Evolutionary conservation across 768 basidiomycete genomes (phyloP).

Genomic region (Russula sp.): DNA sequence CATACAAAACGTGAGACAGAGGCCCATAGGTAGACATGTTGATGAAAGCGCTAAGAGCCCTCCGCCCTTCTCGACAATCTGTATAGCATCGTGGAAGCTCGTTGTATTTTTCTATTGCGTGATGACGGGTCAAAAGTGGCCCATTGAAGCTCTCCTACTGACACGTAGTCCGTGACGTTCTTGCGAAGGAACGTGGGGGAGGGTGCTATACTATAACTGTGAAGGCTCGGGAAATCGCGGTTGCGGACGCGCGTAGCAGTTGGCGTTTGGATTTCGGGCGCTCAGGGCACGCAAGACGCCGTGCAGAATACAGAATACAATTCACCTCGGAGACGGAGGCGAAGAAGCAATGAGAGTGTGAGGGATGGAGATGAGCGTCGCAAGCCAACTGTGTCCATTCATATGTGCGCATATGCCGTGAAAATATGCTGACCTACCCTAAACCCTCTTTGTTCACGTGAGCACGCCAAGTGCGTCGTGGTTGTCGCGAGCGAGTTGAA

Average conservation of each 20-base stretch:
- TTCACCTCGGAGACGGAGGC: too few species aligned
- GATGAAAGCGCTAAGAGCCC: constrained; percentile 9
- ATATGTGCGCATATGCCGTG: too few species aligned
- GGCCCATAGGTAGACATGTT: neutral
- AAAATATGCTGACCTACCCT: constrained; percentile 3
- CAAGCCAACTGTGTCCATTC: too few species aligned
- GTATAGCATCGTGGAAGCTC: constrained; percentile 7
- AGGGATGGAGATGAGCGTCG: neutral
- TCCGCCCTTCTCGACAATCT: neutral
- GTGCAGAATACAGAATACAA: neutral
- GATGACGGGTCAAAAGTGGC: too few species aligned
- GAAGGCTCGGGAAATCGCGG: neutral
- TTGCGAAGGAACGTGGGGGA: neutral
- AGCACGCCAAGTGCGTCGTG: neutral
- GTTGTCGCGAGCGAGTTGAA: neutral
- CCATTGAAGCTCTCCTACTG: too few species aligned
- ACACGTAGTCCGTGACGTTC: neutral
- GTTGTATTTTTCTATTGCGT: constrained; percentile 5
- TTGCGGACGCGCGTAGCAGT: neutral
- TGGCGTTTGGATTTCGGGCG: neutral
- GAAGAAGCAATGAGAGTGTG: too few species aligned
- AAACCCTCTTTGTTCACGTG: neutral
- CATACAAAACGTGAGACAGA: constrained; percentile 7
- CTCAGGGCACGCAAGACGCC: neutral
- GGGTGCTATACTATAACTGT: too few species aligned